Conservation (phyloP, 140 eudicot genomes). For the Erigeron philadelphicus region DNA sequence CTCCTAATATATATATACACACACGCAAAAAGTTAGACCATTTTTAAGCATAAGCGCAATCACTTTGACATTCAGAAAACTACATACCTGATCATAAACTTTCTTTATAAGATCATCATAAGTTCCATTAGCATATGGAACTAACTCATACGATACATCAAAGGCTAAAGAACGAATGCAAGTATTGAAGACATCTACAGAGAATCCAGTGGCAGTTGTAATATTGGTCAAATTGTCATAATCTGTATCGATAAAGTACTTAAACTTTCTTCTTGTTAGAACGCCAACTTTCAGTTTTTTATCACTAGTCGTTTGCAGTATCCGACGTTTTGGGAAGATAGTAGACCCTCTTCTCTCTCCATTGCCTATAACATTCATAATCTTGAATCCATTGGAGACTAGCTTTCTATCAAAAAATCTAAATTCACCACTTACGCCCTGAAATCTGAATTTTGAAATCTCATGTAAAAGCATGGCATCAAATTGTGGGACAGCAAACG, state of each 20-base stretch:
- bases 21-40: no score
- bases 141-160: constrained; percentile 25
- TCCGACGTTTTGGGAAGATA: constrained; percentile 18
- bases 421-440: constrained; percentile 41
- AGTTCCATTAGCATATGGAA: constrained; percentile 22
- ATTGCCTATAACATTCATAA: constrained; percentile 35
- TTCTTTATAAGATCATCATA: constrained; percentile 32
- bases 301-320: constrained; percentile 7
- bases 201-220: constrained; percentile 28
- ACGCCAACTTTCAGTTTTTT: constrained; percentile 30
- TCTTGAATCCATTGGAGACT: constrained; percentile 27
- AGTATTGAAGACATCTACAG: constrained; percentile 35
- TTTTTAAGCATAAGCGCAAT: not conserved
- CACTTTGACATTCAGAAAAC: not conserved
- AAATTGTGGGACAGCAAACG: constrained; percentile 9
- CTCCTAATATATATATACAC: not conserved
- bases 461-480: constrained; percentile 26
- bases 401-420: constrained; percentile 27
- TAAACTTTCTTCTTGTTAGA: constrained; percentile 16
- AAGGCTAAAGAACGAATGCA: constrained; percentile 15
- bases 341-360: constrained; percentile 23
- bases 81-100: constrained; percentile 25
- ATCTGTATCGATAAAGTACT: constrained; percentile 23
- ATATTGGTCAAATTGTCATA: constrained; percentile 16
- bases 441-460: constrained; percentile 22